Conservation (phyloP, 1,139 yeast genomes). For the Debaryomyces psychrophilus region DNA sequence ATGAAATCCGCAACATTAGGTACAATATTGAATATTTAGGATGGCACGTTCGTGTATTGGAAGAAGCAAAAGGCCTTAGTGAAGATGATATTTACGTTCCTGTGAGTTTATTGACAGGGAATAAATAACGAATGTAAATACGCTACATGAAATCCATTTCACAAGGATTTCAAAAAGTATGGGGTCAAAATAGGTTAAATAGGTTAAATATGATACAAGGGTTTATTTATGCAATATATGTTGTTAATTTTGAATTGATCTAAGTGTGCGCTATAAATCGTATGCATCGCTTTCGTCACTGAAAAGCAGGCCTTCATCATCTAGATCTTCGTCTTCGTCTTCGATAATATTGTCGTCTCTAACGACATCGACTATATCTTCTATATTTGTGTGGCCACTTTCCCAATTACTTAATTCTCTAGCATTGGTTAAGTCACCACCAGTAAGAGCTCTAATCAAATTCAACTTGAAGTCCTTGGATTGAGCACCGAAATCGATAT, state of each 20-base stretch:
- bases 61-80: slow-evolving; percentile 33
- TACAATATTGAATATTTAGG: slow-evolving; percentile 41
- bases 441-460: slow-evolving; percentile 65
- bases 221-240: slow-evolving; percentile 6
- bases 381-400: slow-evolving; percentile 29
- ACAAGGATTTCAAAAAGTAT: neutral
- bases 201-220: neutral
- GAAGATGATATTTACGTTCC: slow-evolving; percentile 38
- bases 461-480: slow-evolving; percentile 52
- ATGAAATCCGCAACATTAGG: slow-evolving; percentile 37
- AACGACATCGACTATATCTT: slow-evolving; percentile 23
- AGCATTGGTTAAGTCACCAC: slow-evolving; percentile 44
- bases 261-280: slow-evolving; percentile 15
- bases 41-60: slow-evolving; percentile 41
- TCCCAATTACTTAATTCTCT: slow-evolving; percentile 46
- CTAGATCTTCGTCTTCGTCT: slow-evolving; percentile 18
- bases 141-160: neutral
- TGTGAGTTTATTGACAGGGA: slow-evolving; percentile 28
- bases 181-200: neutral
- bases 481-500: slow-evolving; percentile 48
- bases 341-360: slow-evolving; percentile 15
- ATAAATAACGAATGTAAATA: slow-evolving; percentile 16
- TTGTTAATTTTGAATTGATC: slow-evolving; percentile 1
- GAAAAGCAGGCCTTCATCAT: slow-evolving; percentile 16
- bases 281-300: slow-evolving; percentile 5